Evolutionary conservation across 2,329 filamentous ascomycete genomes (phyloP).

Genomic region (Diplodia seriata): DNA sequence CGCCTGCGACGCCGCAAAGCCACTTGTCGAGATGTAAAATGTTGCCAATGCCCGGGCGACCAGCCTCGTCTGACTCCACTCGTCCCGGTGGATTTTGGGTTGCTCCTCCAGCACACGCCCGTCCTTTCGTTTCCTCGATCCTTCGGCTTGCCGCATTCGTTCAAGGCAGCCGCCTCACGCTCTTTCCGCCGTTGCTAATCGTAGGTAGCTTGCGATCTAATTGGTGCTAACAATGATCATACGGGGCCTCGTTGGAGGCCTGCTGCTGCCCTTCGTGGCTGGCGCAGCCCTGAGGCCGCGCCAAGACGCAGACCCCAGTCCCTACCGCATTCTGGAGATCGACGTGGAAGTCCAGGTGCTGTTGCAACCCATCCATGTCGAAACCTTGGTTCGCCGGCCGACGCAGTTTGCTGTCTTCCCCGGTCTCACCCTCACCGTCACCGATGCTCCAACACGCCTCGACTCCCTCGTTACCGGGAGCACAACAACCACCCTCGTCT

Average conservation of each 20-base stretch:
- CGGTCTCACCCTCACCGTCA: not conserved
- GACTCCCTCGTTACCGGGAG: not conserved
- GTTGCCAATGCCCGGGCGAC: not conserved
- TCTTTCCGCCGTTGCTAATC: not conserved
- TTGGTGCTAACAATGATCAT: constrained; percentile 11
- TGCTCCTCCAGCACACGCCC: constrained; percentile 11
- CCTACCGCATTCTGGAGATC: constrained; percentile 1
- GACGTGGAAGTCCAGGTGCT: not conserved
- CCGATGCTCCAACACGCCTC: not conserved
- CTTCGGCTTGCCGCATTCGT: not conserved
- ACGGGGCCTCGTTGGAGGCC: constrained; percentile 6
- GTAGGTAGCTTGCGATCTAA: not conserved
- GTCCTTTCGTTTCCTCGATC: not conserved
- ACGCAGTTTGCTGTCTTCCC: not conserved
- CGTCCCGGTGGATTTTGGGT: not conserved
- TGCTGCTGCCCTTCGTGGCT: constrained; percentile 19
- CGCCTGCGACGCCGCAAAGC: not conserved
- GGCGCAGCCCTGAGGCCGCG: constrained; percentile 4
- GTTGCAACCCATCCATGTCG: not conserved
- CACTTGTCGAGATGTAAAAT: not conserved
- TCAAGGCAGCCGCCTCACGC: not conserved
- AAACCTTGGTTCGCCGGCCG: not conserved
- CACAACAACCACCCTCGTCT: not conserved
- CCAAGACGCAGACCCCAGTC: not conserved
- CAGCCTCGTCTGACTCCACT: not conserved